Evolutionary conservation across 2,329 filamentous ascomycete genomes (phyloP).

Genomic region (Venturia aucupariae): DNA sequence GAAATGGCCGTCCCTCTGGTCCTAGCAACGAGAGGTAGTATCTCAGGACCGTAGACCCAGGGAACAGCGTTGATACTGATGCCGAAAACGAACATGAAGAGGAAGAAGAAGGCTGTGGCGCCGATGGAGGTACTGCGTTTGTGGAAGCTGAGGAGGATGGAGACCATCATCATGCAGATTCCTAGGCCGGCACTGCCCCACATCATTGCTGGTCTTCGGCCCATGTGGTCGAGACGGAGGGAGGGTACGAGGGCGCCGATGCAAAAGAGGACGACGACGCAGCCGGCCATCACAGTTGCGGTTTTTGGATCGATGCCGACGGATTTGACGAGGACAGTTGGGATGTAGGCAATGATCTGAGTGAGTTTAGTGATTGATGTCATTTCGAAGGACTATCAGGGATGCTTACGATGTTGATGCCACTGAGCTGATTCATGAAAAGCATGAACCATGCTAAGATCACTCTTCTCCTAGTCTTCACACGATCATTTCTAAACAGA

Average conservation of each 20-base stretch:
- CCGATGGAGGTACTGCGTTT: background rate
- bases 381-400: background rate
- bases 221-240: conserved; percentile 29
- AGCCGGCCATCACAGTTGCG: conserved; percentile 29
- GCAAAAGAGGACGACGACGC: conserved; percentile 32
- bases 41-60: conserved; percentile 28
- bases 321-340: conserved; percentile 26
- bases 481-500: conserved; percentile 35
- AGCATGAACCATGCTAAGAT: conserved; percentile 40
- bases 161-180: conserved; percentile 32
- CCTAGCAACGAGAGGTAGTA: conserved; percentile 38
- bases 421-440: conserved; percentile 41
- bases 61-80: conserved; percentile 31
- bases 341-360: conserved; percentile 26
- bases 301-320: conserved; percentile 25
- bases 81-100: conserved; percentile 54
- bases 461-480: conserved; percentile 36
- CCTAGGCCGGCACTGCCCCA: conserved; percentile 28
- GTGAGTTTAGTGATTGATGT: background rate
- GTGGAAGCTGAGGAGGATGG: conserved; percentile 17
- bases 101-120: conserved; percentile 36
- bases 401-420: conserved; percentile 34
- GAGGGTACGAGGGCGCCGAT: conserved; percentile 30
- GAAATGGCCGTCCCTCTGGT: conserved; percentile 40
- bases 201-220: conserved; percentile 37